Evolutionary conservation across 2,329 filamentous ascomycete species (phyloP), one percentile per base, ranked within the genome.

Genomic region (Endoconidiophora polonica): DNA sequence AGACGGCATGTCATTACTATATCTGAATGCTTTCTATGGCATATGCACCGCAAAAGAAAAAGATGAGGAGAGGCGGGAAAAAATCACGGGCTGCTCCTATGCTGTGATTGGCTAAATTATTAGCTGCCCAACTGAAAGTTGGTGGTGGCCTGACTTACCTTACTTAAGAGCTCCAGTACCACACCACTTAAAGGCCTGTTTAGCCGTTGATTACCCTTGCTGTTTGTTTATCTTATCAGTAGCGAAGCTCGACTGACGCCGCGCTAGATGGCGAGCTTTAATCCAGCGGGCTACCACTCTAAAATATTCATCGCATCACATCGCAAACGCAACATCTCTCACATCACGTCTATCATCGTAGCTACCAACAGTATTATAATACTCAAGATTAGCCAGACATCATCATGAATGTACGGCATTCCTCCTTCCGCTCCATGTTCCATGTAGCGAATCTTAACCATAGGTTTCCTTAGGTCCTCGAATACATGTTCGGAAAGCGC

Each of bases 401-500:
- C 59, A 67, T 54, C 57, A 77, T 80, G 76, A 80, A 81, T 64
- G 76, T 78, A 59, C 44, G 50, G 24, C 24, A 24, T 44, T 16
- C 16, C 10, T 45, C 16, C 24, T 41, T 36, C 23, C 33, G 18
- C 37, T 39, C 22, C 23, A 42, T 39, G n/a, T 9, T 41, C 44
- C 16, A 18, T 18, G 7, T 14, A 38, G 16, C 18, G 9, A 24
- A 37, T 33, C 18, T 18, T 47, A 46, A 33, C 40, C 23, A 41
- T 55, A 54, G 44, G 53, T 48, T 58, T 45, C 46, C 44, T 42
- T 59, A 95, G 86, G 86, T 96, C 63, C 77, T 98, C 55, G 91
- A 98, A 77, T 98, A 91, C 88, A 90, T 90, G 38, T 98, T 98
- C 63, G 91, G 91, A 58, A 96, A 95, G 77, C 91, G 91, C 67